Percentiles rank a stretch among this genome's conserved stretches.
phyloP scores from a whole-genome alignment of 208 protist genomes.

The Leptomonas seymouri region DNA sequence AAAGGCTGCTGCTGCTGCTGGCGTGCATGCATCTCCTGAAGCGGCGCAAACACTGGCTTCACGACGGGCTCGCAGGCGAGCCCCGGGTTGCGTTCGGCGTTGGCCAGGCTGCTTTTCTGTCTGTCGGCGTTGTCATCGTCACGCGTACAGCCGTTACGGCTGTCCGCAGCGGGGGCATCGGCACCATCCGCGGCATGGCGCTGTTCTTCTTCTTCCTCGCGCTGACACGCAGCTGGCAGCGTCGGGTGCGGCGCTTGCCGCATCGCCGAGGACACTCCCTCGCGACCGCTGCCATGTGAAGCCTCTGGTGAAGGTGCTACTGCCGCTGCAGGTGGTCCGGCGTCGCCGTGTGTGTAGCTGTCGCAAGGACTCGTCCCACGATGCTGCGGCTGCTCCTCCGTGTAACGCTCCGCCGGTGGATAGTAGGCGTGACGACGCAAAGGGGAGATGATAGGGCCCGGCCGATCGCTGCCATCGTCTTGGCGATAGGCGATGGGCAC shows the following conservation, averaged over 20 bases:
- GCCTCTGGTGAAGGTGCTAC: no score
- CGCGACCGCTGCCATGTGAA: no score
- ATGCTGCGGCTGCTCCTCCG: neutral
- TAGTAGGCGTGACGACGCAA: conserved; percentile 4
- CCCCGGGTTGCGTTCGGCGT: neutral
- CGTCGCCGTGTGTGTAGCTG: no score
- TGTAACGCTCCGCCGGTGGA: neutral
- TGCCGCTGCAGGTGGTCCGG: no score
- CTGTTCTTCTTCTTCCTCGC: no score
- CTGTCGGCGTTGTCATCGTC: no score
- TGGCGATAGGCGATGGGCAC: conserved; percentile 18
- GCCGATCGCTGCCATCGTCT: conserved; percentile 14
- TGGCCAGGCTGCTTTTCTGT: neutral
- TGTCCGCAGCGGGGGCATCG: neutral
- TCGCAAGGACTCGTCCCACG: no score
- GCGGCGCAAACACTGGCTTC: conserved; percentile 10
- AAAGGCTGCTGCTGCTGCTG: conserved; percentile 1
- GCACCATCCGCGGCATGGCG: no score
- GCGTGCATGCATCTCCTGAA: neutral
- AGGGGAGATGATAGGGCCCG: neutral
- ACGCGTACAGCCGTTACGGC: neutral
- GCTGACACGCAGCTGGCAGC: no score
- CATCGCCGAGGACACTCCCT: no score
- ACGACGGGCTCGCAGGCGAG: conserved; percentile 2
- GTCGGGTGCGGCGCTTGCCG: no score